These are phyloP conservation scores for Diutina neorugosa DNA, from an alignment of 1,139 yeast species.

Conservation along the genomic window DNA sequence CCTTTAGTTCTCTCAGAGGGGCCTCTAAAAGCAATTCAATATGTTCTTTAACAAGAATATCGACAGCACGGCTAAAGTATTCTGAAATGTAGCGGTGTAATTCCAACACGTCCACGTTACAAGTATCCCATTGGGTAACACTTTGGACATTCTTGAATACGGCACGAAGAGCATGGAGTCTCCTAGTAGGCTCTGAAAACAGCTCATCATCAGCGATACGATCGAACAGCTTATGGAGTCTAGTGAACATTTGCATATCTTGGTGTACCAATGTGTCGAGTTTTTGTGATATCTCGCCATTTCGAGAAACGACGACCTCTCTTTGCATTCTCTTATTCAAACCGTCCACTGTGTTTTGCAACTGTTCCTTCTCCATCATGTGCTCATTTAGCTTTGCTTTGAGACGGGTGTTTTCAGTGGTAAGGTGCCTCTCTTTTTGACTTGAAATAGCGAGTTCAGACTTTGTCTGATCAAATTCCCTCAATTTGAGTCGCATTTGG, in stretches of 20 bases:
- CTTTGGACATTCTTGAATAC: slow-evolving; percentile 8
- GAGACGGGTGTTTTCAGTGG: slow-evolving; percentile 37
- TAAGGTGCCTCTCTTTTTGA: slow-evolving; percentile 34
- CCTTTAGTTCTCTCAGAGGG: neutral
- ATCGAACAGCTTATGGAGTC: slow-evolving; percentile 34
- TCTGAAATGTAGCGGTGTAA: slow-evolving; percentile 42
- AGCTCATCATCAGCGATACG: slow-evolving; percentile 49
- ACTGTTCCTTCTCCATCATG: slow-evolving; percentile 22
- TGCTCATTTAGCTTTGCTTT: slow-evolving; percentile 29
- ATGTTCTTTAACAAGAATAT: slow-evolving; percentile 45
- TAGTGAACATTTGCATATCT: slow-evolving; percentile 28
- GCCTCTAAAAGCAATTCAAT: slow-evolving; percentile 29
- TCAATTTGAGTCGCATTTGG: slow-evolving; percentile 10
- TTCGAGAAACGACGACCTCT: neutral
- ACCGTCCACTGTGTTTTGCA: slow-evolving; percentile 20
- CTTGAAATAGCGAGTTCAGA: slow-evolving; percentile 31
- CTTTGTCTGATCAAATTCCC: slow-evolving; percentile 19
- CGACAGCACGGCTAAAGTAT: slow-evolving; percentile 48
- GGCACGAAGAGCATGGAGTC: slow-evolving; percentile 27
- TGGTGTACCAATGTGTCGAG: slow-evolving; percentile 25
- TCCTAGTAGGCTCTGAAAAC: slow-evolving; percentile 41
- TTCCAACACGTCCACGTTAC: slow-evolving; percentile 19
- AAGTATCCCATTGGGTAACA: no score
- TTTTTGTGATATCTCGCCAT: slow-evolving; percentile 18
- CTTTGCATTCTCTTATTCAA: slow-evolving; percentile 16